Evolutionary conservation across 169 alveolate genomes (phyloP), one percentile per base, ranked within the genome.

Genomic region (Eimeria tenella): DNA sequence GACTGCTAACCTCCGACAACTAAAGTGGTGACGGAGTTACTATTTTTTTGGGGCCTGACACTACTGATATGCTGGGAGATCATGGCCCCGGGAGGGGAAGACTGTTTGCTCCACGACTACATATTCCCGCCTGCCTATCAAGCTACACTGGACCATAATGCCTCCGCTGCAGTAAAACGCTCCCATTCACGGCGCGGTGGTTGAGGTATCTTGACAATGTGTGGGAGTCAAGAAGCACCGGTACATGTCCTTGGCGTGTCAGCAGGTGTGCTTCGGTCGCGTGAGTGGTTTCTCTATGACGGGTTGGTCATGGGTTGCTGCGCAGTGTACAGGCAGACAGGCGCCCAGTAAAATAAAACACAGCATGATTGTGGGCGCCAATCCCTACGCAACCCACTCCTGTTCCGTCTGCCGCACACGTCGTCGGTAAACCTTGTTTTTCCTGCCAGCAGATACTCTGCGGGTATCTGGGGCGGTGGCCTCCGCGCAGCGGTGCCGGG

Each of bases 381-480:
- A 13, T 6, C 42, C 79, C 79, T 55, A 4, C 56, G 7, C 25
- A 6, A 31, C 53, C 10, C 19, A 58, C 65, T 55, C 56, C 56
- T 58, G 90, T 23, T 25, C 58, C 74, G 50, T 56, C n/a, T 8
- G 70, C 62, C n/a, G 56, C 90, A 56, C 70, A n/a, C 31, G 23
- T 55, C 21, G 90, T 58, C 56, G 62, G 31, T 82, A 55, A 52
- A 71, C 90, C 25, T n/a, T 25, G 70, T n/a, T 10, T 56, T 55
- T 25, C 21, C 70, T 82, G 74, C 25, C 71, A 31, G 42, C 75
- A 49, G 25, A 58, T 19, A 53, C 75, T 82, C 13, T 55, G 73
- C 68, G 53, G 90, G 74, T 55, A 58, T 82, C 74, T 19, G 90
- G 90, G 68, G 74, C 10, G 42, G 70, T 82, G 75, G 90, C 75